Base-by-base conservation (phyloP, 2,329 filamentous ascomycete species). In the Cryphonectria naterciae region DNA sequence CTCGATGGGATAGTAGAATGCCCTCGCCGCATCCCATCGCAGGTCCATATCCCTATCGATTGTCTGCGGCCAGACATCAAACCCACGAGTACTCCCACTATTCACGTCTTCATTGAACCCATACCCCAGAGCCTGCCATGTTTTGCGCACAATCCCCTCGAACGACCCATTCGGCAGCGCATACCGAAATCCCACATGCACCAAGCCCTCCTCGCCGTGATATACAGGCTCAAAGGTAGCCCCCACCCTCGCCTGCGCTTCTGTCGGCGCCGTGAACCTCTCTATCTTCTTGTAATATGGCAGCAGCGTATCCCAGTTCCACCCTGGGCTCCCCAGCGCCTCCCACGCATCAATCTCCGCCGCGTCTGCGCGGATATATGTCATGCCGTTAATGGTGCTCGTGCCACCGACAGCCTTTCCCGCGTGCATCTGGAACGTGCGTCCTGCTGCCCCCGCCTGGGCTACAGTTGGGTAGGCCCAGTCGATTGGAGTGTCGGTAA, bases 281-380 rank as follows among this genome's bases (percentile, higher is more conserved):
- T 84, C 81, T 15, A 82, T 79, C 75, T 83, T 82, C 43, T 81
- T 83, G 74, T 84, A 83, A 72, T 87, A 87, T 0, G 81, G 82
- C 8, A 82, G 79, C 35, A 88, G 76, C 5, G 77, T 74, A 0
- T 83, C 76, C 81, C 83, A 85, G 60, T 82, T 81, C 84, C 83
- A 85, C 15, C 82, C 83, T 1, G 76, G 67, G 68, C 84, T 85
- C 1, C 83, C 83, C 1, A 85, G 76, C 0, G 74, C 72, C 70
- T 83, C 82, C 83, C 83, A 85, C 5, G 80, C 80, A 68, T 85
- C 80, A 56, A 83, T 80, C 65, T 85, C 78, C 1, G 80, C 76
- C 10, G 76, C 77, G 68, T 83, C 79, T 1, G 81, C 83, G n/a
- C 83, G 79, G 28, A 85, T 80, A 69, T 84, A 85, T 3, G 62